phyloP scores from a whole-genome alignment of 768 basidiomycete species.

The Suillus cothurnatus region DNA sequence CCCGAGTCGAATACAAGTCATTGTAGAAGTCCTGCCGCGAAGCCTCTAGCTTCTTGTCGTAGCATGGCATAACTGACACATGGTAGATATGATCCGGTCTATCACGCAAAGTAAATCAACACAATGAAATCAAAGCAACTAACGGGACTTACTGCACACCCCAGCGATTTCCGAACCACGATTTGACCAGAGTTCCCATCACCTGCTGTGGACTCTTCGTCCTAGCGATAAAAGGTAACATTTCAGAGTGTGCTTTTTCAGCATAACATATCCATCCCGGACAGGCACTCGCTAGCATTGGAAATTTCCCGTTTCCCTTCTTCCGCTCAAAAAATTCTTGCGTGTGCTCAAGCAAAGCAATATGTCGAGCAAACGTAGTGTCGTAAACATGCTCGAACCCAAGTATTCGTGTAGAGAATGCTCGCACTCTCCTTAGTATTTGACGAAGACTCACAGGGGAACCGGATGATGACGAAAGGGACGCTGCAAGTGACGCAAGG shows the following conservation, averaged over 20 bases:
- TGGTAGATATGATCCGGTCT: constrained; percentile 93
- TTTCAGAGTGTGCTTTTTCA: constrained; percentile 94
- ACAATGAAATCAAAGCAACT: background rate
- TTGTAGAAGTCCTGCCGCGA: constrained; percentile 93
- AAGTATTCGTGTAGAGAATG: constrained; percentile 66
- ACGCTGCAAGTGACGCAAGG: constrained; percentile 78
- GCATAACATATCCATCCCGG: constrained; percentile 99
- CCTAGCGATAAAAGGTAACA: constrained; percentile 85
- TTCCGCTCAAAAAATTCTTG: constrained; percentile 79
- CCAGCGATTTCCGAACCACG: constrained; percentile 75
- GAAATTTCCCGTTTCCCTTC: constrained; percentile 51
- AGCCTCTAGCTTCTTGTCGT: constrained; percentile 99
- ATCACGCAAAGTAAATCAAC: constrained; percentile 15
- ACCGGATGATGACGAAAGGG: constrained; percentile 49
- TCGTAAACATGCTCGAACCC: constrained; percentile 88
- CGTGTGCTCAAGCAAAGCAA: constrained; percentile 81
- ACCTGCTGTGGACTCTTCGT: constrained; percentile 94
- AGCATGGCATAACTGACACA: constrained; percentile 98
- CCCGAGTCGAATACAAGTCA: constrained; percentile 77
- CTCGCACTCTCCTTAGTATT: constrained; percentile 69
- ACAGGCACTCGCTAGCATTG: constrained; percentile 95
- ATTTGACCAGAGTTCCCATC: constrained; percentile 92
- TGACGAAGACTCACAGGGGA: constrained; percentile 50
- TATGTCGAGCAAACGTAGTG: constrained; percentile 91
- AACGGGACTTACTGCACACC: constrained; percentile 60